phyloP scores from a whole-genome alignment of 2,329 filamentous ascomycete genomes.

The Fusarium fracticaudum region DNA sequence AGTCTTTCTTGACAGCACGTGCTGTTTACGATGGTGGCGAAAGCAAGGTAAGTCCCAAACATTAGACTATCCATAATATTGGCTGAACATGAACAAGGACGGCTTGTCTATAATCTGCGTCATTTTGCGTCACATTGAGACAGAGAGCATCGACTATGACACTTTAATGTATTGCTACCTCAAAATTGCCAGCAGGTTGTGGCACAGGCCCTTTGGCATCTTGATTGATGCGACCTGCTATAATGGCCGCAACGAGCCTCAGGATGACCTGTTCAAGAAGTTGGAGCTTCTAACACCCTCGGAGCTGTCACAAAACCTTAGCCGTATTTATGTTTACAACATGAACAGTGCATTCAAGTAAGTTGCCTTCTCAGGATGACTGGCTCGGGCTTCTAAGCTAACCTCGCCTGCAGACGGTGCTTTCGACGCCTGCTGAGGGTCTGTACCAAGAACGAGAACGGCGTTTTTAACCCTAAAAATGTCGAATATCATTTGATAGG shows the following conservation, averaged over 20 bases:
- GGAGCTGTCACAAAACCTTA: conserved; percentile 67
- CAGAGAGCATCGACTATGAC: conserved; percentile 72
- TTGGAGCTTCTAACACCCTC: conserved; percentile 70
- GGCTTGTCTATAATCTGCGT: conserved; percentile 75
- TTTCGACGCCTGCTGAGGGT: conserved; percentile 71
- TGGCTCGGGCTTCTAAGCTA: not conserved
- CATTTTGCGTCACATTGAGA: conserved; percentile 73
- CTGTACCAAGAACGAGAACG: conserved; percentile 67
- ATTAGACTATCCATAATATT: not conserved
- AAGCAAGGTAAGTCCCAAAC: conserved; percentile 62
- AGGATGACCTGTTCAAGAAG: conserved; percentile 72
- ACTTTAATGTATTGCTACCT: conserved; percentile 74
- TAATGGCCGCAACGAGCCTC: conserved; percentile 71
- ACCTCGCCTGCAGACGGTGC: conserved; percentile 59
- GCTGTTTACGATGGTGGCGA: conserved; percentile 77
- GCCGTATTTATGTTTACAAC: conserved; percentile 74
- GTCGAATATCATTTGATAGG: conserved; percentile 73
- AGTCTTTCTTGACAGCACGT: conserved; percentile 70
- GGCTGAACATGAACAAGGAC: conserved; percentile 59
- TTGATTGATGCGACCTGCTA: conserved; percentile 77
- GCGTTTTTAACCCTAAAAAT: conserved; percentile 70
- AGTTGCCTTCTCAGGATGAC: conserved; percentile 8
- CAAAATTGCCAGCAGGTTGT: conserved; percentile 76
- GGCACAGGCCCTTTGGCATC: conserved; percentile 74
- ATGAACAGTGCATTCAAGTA: conserved; percentile 77